These are phyloP conservation scores for Vitis vinifera DNA, from an alignment of 164 flowering plant species.

Conservation along the genomic window ASM3070453v1 NC_081808.1:20956001-20956500, in stretches of 20 bases:
- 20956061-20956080: slow-evolving; percentile 75
- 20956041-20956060: slow-evolving; percentile 96
- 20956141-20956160: slow-evolving; percentile 88
- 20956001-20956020: not conserved
- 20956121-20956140: slow-evolving; percentile 98
- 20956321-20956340: slow-evolving; percentile 75
- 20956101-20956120: slow-evolving; percentile 75
- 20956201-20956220: not conserved
- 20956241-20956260: slow-evolving; percentile 30
- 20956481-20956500: too few relatives aligned
- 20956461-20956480: not conserved
- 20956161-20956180: slow-evolving; percentile 47
- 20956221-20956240: slow-evolving; percentile 4
- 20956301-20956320: slow-evolving; percentile 97
- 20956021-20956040: slow-evolving; percentile 82
- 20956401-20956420: not conserved
- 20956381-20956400: not conserved
- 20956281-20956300: slow-evolving; percentile 97
- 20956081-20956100: slow-evolving; percentile 97
- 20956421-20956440: not conserved
- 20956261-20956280: slow-evolving; percentile 99
- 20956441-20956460: not conserved
- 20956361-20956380: slow-evolving; percentile 3
- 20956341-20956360: slow-evolving; percentile 5
- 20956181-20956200: slow-evolving; percentile 5